Evolutionary conservation across 305 asterid species (phyloP).

Genomic region (Fraxinus latifolia): DNA sequence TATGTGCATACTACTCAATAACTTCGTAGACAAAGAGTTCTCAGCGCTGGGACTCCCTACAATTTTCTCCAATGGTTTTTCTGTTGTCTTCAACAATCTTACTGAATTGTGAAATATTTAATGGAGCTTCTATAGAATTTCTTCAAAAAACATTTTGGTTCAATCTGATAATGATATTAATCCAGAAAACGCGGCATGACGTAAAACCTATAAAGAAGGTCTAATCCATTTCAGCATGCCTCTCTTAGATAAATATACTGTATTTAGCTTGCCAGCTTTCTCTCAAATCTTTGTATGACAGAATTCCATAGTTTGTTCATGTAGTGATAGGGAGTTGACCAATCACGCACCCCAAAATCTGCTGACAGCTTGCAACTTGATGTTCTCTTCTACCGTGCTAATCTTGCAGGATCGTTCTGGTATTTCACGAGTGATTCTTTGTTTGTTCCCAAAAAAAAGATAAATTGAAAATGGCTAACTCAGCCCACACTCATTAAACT

Average conservation of each 20-base stretch:
- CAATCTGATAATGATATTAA: not conserved
- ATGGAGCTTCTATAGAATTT: not conserved
- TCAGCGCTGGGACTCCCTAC: not conserved
- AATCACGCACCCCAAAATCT: not conserved
- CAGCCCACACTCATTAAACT: not conserved
- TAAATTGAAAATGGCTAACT: not conserved
- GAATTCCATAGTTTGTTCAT: not conserved
- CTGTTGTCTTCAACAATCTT: not conserved
- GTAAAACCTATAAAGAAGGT: not conserved
- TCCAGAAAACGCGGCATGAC: not conserved
- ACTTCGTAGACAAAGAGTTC: not conserved
- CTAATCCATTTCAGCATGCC: not conserved
- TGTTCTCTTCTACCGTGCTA: not conserved
- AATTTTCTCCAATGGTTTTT: not conserved
- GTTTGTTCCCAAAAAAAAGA: not conserved
- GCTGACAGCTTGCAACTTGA: not conserved
- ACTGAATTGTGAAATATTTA: not conserved
- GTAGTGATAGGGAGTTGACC: not conserved
- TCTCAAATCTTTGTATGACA: not conserved
- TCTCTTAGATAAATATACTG: not conserved
- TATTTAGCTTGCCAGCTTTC: not conserved
- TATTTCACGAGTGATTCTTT: not conserved
- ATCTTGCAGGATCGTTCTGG: not conserved
- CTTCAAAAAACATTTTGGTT: not conserved
- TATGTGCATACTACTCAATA: not conserved